Evolutionary conservation across 805 yeast species (phyloP), one percentile per base, ranked within the genome.

Genomic region (Blastobotrys terrestris): DNA sequence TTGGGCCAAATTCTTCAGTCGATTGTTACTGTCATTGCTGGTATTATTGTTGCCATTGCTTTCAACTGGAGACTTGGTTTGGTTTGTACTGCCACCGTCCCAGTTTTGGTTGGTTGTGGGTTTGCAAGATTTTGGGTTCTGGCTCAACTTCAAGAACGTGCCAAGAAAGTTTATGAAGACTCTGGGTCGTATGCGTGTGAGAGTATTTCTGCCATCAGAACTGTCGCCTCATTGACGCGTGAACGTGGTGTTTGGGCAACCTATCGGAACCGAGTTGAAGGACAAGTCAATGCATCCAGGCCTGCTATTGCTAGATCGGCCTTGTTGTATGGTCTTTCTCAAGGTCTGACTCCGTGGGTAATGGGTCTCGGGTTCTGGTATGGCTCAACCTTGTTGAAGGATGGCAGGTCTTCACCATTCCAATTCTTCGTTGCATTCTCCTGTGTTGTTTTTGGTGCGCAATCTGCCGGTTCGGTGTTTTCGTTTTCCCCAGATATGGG

Each of bases 311-410:
- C 58, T 8, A 55, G 60, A n/a, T 70, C 76, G 2, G 69, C 72
- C 1, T 20, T 66, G 14, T 53, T 71, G 42, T 72, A 60, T 46
- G 74, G 70, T 7, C 53, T 68, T n/a, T 63, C 72, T 20, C 73
- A 70, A 55, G 73, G 74, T 3, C 54, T 67, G 41, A 60, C 70
- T 2, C 72, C 72, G 14, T 69, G 70, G 65, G 66, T 71, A 16
- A 58, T 68, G 53, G 75, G 71, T 1, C 61, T 72, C 2, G 69
- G 70, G n/a, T 72, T 72, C 65, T 72, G 76, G 76, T 72, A 70
- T 59, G 76, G 76, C 4, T 59, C 72, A 11, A 66, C 68, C 3
- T 58, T 67, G 48, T 48, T 72, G 59, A 60, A 67, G 39, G 60
- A 61, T 31, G 58, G 60, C 18, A 62, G 56, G 44, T 63, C 63